Base-by-base conservation (phyloP, 257 asterid species). In the Solanum medicagineum region DNA sequence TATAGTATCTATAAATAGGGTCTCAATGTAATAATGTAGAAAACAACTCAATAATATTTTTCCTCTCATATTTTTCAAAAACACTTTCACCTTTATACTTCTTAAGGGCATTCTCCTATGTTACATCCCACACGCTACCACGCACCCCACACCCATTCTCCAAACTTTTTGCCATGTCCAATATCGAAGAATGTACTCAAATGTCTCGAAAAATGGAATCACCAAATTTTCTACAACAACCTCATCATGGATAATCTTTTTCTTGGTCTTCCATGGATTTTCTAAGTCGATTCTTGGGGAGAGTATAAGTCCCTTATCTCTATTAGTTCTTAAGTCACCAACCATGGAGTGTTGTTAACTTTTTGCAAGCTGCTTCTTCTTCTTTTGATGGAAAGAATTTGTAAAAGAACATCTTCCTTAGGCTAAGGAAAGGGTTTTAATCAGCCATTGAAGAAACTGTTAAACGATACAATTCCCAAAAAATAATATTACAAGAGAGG, bases 231-330 rank as follows among this genome's bases (percentile, higher is more conserved):
- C 81, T n/a, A n/a, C n/a, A 45, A 11, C 10, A 3, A n/a, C 12
- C 40, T 44, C 80, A 0, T 71, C 54, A 20, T 0, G 5, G 17
- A 17, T 42, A 56, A 71, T 71, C 10, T 44, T 71, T 81, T 91
- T 92, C 89, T 81, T 86, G 49, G 92, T 90, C 56, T 85, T 83
- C 97, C 94, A 91, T 0, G 94, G 93, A 16, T 88, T 45, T 10
- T 65, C 42, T 2, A 81, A 85, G 20, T 92, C 84, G 0, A 81
- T 3, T 49, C 7, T 17, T 0, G 93, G 91, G 0, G 92, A 7
- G 91, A 88, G 40, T 85, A 81, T 32, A 92, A 49, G 29, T 90
- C 91, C 5, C 90, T 80, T 6, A 93, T 89, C 87, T 93, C 93
- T 51, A 89, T 85, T 55, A 92, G 85, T 70, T 59, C 54, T 14